phyloP scores from a whole-genome alignment of 208 protist species.

The Vickermania spadyakhi region DNA sequence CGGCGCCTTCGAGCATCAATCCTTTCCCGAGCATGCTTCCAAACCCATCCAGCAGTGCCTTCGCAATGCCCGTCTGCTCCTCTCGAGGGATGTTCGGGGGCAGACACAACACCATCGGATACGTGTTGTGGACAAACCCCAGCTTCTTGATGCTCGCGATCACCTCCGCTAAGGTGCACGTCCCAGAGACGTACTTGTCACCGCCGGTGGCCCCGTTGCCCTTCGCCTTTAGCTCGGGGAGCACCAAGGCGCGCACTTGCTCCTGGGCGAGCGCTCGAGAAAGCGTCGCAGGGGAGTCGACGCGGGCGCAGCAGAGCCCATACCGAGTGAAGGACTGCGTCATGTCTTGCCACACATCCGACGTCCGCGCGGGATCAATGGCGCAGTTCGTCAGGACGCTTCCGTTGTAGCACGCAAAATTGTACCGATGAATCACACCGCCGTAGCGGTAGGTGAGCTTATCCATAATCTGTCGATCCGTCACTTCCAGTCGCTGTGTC shows the following conservation, averaged over 20 bases:
- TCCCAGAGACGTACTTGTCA: slow-evolving; percentile 43
- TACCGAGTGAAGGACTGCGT: slow-evolving; percentile 83
- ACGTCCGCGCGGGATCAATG: slow-evolving; percentile 60
- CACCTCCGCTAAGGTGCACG: slow-evolving; percentile 42
- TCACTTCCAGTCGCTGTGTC: slow-evolving; percentile 53
- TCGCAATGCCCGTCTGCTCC: slow-evolving; percentile 51
- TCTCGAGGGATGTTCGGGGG: slow-evolving; percentile 36
- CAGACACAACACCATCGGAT: slow-evolving; percentile 76
- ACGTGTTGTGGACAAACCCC: slow-evolving; percentile 61
- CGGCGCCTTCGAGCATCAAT: slow-evolving; percentile 82
- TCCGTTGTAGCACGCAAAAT: slow-evolving; percentile 74
- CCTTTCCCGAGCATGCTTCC: slow-evolving; percentile 59
- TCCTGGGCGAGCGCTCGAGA: slow-evolving; percentile 26
- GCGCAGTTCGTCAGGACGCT: slow-evolving; percentile 78
- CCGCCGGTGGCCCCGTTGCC: slow-evolving; percentile 1
- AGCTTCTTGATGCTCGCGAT: slow-evolving; percentile 59
- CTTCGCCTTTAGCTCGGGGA: not conserved
- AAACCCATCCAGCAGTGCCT: slow-evolving; percentile 39
- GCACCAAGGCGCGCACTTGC: slow-evolving; percentile 7
- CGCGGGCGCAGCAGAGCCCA: slow-evolving; percentile 39
- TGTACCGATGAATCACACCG: slow-evolving; percentile 74
- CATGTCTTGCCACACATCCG: slow-evolving; percentile 86
- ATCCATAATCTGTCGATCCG: slow-evolving; percentile 63
- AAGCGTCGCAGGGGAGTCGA: slow-evolving; percentile 60
- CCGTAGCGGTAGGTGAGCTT: slow-evolving; percentile 86